Evolutionary conservation across 208 protist genomes (phyloP), one percentile per base, ranked within the genome.

Genomic region (Balamuthia mandrillaris): DNA sequence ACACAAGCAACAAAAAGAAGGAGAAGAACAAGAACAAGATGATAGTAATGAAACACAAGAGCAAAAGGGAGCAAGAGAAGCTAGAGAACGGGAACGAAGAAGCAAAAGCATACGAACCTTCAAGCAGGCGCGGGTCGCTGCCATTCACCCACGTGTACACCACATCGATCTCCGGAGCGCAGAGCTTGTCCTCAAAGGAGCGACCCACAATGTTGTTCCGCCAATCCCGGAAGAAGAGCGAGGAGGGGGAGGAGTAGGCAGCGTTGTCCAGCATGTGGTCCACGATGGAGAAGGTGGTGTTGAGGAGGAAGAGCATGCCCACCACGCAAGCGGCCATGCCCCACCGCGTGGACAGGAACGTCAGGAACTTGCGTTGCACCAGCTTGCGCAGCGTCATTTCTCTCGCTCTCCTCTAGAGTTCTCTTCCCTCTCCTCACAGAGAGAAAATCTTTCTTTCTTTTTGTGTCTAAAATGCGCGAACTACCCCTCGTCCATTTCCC

Each of bases 121-220:
- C 21, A 0, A 47, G 0, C 18, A 82, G 92, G 21, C 91, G 86
- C 2, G 83, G 88, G 68, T 98, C 96, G 18, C 66, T 93, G 21
- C 96, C 96, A 88, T 98, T 98, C 18, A 98, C 96, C 91, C 96
- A 98, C 10, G 95, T 97, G 89, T 98, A 98, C 12, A 98, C 90
- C 39, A 98, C 87, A 78, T 97, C 95, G 54, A 97, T 93, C 58
- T 90, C 88, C 41, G 84, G 74, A 24, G 68, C 60, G 63, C 91
- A 95, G 35, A 95, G 49, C 44, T 74, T n/a, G 9, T 54, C 27
- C 54, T 92, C 7, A 72, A 74, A 91, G 18, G 77, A 88, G 10
- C 49, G 84, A 31, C 90, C 82, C 27, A 29, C 84, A 24, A 95
- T 61, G 65, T 94, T 95, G 44, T 95, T 79, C 29, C n/a, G 44